These are phyloP conservation scores for Populus hybrid DNA, from an alignment of 441 rosid genomes.

Conservation along the genomic window DNA sequence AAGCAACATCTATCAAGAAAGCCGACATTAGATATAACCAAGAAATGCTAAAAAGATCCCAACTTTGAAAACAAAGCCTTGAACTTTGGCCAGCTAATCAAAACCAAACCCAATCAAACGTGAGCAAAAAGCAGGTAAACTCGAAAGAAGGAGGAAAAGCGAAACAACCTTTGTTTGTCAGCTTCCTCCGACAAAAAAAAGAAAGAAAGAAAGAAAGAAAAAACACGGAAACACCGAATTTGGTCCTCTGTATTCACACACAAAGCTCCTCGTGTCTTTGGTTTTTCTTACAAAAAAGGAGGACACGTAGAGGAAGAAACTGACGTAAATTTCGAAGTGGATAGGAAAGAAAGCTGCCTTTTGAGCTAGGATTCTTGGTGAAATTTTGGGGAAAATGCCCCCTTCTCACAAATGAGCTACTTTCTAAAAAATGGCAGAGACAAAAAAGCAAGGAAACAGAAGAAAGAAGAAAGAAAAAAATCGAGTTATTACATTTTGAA, in stretches of 20 bases:
- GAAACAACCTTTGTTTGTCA: constrained; percentile 14
- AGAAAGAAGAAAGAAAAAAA: too few species aligned
- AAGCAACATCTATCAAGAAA: constrained; percentile 12
- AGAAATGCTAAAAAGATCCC: background rate
- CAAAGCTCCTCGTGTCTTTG: background rate
- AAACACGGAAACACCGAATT: constrained; percentile 19
- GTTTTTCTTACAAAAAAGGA: background rate
- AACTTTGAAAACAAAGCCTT: background rate
- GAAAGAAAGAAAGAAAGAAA: too few species aligned
- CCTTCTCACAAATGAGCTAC: too few species aligned
- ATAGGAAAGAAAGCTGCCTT: background rate
- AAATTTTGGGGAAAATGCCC: too few species aligned
- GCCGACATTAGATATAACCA: constrained; percentile 9
- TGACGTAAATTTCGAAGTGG: background rate
- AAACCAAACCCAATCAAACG: background rate
- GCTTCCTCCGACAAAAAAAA: constrained; percentile 3
- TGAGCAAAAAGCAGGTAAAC: background rate
- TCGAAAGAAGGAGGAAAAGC: background rate
- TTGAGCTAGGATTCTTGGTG: too few species aligned
- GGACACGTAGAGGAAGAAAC: background rate
- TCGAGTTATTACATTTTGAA: too few species aligned
- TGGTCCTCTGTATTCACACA: background rate
- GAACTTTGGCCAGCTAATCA: constrained; percentile 1
- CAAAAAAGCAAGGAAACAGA: too few species aligned
- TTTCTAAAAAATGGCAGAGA: too few species aligned